Conservation (phyloP, 1,284 basidiomycete species). For the Leccinum solheimii region DNA sequence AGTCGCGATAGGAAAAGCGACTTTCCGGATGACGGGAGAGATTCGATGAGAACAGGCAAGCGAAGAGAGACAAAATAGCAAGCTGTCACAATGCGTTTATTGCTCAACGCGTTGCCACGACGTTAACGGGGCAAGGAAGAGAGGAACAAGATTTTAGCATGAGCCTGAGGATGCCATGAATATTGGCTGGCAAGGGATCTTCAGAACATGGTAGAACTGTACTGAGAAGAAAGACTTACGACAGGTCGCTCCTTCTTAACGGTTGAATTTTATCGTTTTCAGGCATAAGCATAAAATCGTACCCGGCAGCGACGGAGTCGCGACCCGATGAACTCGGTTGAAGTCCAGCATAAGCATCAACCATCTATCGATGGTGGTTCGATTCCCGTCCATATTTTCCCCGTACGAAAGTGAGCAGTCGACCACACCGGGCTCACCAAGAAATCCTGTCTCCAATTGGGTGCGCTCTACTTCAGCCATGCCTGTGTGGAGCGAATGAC, state of each 20-base stretch:
- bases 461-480: conserved; percentile 78
- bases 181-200: conserved; percentile 46
- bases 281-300: conserved; percentile 43
- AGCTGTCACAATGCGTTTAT: conserved; percentile 61
- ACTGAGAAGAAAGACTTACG: conserved; percentile 43
- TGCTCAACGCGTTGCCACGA: conserved; percentile 72
- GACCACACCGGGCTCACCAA: conserved; percentile 56
- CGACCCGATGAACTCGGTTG: conserved; percentile 58
- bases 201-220: neutral
- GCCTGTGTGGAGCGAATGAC: conserved; percentile 71
- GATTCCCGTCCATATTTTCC: conserved; percentile 43
- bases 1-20: conserved; percentile 81
- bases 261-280: conserved; percentile 37
- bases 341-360: conserved; percentile 70
- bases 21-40: conserved; percentile 90
- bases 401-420: conserved; percentile 62
- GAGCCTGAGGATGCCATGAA: conserved; percentile 67
- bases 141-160: conserved; percentile 46
- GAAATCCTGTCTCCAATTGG: conserved; percentile 57
- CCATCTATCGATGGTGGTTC: conserved; percentile 69
- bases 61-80: conserved; percentile 68
- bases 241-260: conserved; percentile 49
- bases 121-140: conserved; percentile 35
- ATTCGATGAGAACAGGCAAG: conserved; percentile 83
- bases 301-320: conserved; percentile 43